Base-by-base conservation (phyloP, 2,329 filamentous ascomycete species). In the Fusarium sp. region DNA sequence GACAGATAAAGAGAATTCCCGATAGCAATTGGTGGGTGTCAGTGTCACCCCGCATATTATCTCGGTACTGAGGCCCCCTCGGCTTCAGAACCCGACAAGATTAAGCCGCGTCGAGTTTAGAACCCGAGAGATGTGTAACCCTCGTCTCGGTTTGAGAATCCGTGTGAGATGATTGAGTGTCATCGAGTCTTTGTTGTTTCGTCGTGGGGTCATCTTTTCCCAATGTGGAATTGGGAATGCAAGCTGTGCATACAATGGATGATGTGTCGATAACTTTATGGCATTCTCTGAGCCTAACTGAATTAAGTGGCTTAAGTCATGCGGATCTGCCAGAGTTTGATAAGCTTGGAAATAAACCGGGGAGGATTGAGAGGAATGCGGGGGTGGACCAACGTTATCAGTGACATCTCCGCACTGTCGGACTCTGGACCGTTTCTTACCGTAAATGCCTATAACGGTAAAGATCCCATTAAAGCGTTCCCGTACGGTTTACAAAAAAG, bases 11-110 rank as follows among this genome's bases (percentile, higher is more conserved):
- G 52, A 55, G 20, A 11, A 26, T 50, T 9, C 32, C 30, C 15
- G 17, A 26, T 12, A 30, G 14, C 20, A 55, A 55, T 46, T 55
- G 52, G 52, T 33, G 52, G 38, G 26, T 23, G 38, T 41, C 49
- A 45, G 38, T 30, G 52, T 35, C 14, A 44, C 40, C 11, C 38
- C 38, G 15, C 52, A 35, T 48, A 23, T 15, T 11, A 7, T 33
- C 12, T 55, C 52, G 30, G 52, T 26, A 55, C 17, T 48, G 52
- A 15, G 52, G 23, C 30, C 27, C 20, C 38, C 52, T 55, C 52
- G 52, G 52, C 52, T 55, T 55, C 52, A 35, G 52, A 46, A 55
- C 52, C 52, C 52, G 52, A 55, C 15, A 26, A 33, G 27, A 8
- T 46, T n/a, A 27, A 46, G 52, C 27, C 27, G 8, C 12, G n/a